Percentiles rank a stretch among this genome's conserved stretches.
Conservation (phyloP, 345 rosid species). For the Salix suchowensis region DNA sequence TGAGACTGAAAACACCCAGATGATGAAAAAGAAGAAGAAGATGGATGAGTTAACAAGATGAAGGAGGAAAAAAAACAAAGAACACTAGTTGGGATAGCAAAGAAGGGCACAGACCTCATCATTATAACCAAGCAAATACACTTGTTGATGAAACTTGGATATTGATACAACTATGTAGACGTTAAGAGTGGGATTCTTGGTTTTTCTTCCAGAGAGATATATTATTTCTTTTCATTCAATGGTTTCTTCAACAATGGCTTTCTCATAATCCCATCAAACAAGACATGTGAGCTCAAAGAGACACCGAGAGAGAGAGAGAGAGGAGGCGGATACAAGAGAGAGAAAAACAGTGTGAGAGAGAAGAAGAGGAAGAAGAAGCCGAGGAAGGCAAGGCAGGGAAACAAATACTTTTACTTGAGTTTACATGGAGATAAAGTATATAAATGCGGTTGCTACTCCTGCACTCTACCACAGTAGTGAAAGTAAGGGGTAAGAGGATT, state of each 20-base stretch:
- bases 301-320: neutral
- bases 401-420: neutral
- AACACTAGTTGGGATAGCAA: neutral
- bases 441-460: neutral
- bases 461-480: neutral
- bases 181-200: neutral
- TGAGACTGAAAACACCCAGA: neutral
- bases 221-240: neutral
- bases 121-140: constrained; percentile 8
- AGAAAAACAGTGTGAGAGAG: neutral
- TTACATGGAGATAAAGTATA: neutral
- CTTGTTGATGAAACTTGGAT: neutral
- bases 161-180: neutral
- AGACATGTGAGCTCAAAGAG: constrained; percentile 1
- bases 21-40: neutral
- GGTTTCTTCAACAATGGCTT: neutral
- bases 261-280: neutral
- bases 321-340: neutral
- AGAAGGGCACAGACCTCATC: constrained; percentile 14
- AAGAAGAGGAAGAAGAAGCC: neutral
- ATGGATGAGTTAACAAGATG: neutral
- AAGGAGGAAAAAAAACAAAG: neutral
- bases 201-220: neutral
- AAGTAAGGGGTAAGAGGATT: neutral
- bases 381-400: neutral